Base-by-base conservation (phyloP, 345 rosid genomes). In the Salix brachista region DNA sequence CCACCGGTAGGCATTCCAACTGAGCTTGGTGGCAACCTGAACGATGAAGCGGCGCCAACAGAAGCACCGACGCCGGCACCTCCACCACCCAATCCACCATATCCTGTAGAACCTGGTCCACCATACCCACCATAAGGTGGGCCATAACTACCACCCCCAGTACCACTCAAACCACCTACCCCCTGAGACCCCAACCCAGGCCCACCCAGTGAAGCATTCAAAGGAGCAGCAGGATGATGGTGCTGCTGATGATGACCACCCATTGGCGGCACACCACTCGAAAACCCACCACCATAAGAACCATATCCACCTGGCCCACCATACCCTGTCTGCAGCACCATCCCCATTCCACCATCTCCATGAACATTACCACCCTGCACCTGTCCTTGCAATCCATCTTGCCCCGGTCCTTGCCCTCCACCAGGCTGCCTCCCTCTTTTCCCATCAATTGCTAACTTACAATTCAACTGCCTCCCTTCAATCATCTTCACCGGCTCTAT, bases 371-470 rank as follows among this genome's bases (percentile, higher is more conserved):
- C 83, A n/a, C 81, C 83, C 78, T 62, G 86, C 67, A 44, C 50
- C 17, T 44, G 50, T 44, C 50, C 50, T 44, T 44, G 50, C 50
- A 44, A 44, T 44, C 50, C 50, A 13, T 44, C 50, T 44, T 44
- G 50, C 50, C 50, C 50, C 4, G 4, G 50, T 44, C 79, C 88
- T 48, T 16, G 28, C 48, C 72, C 41, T 37, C 80, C 52, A 36
- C 75, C 84, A 23, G 76, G 87, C 84, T 92, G 91, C 50, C 50
- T 44, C 50, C 50, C 50, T 44, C 50, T 44, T 44, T 44, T 44
- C 1, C 96, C 96, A 28, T 93, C 96, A n/a, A 81, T 89, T 21
- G 98, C 98, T 70, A 91, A 64, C 60, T 90, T 88, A 75, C 98
- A 93, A 39, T 85, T 88, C 84, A 93, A 39, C 69, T 90, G 89